Base-by-base conservation (phyloP, 176 grass and related monocot genomes). In the Rhynchospora tenuis region DNA sequence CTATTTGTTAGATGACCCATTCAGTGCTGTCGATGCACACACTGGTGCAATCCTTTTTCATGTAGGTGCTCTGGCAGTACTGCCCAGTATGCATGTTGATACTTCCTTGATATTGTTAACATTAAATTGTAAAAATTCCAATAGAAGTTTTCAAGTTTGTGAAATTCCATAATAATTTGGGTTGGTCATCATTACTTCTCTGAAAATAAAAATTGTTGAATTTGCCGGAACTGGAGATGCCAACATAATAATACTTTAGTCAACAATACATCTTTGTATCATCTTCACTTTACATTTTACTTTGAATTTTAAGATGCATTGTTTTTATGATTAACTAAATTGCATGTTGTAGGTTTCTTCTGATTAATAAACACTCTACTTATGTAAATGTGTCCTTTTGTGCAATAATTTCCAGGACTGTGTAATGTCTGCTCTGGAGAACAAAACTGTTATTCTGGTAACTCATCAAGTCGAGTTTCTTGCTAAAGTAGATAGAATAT, bases 381-480 rank as follows among this genome's bases (percentile, higher is more conserved):
- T 13, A n/a, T 79, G 45, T 62, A 26, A 62, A 52, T 29, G 22
- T 27, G 9, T 75, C 48, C 26, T 43, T 78, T 74, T 0, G 11
- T 75, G 72, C 23, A 16, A 52, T 75, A 87, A 33, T 50, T 74
- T 85, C 45, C 47, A 95, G 95, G 92, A 98, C 43, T 95, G 89
- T 78, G 85, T 93, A 63, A 92, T 98, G 87, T 78, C 58, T 17
- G 86, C 83, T 14, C 86, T 95, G n/a, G 24, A 87, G 64, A 71
- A 73, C 33, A 98, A 98, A 84, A 98, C 91, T 2, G 92, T 95
- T 23, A 73, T 98, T 82, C 91, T 95, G 74, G 91, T 98, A 6
- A 95, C 92, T 33, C 95, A 98, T 63, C 95, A 98, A 81, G 95
- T 98, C 13, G 92, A 98, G 24, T 98, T 98, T 81, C 86, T 95